Evolutionary conservation across 148 eudicot species (phyloP).

Genomic region (Agrostemma githago): DNA sequence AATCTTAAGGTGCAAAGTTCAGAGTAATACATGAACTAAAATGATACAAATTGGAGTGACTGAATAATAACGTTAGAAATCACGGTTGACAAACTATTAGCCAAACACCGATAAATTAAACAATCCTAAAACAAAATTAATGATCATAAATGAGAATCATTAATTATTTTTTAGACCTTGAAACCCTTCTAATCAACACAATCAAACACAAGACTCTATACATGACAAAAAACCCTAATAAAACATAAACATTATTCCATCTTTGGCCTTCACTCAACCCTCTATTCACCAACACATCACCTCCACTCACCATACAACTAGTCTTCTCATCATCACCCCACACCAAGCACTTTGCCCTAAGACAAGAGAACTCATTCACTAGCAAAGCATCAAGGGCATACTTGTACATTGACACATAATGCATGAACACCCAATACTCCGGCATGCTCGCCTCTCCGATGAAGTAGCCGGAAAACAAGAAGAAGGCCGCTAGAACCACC

Average conservation of each 20-base stretch:
- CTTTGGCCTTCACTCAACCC: conserved; percentile 73
- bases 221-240: conserved; percentile 72
- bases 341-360: conserved; percentile 55
- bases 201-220: conserved; percentile 73
- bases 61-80: no score
- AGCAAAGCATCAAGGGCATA: conserved; percentile 80
- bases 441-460: conserved; percentile 69
- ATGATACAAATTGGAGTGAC: not conserved
- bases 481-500: conserved; percentile 63
- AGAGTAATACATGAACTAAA: not conserved
- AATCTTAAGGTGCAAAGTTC: no score
- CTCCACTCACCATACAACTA: conserved; percentile 69
- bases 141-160: not conserved
- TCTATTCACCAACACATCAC: conserved; percentile 66
- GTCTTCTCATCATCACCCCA: conserved; percentile 60
- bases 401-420: conserved; percentile 86
- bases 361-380: conserved; percentile 85
- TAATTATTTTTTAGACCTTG: conserved; percentile 54
- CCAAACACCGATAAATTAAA: no score
- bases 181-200: conserved; percentile 77
- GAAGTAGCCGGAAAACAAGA: conserved; percentile 93
- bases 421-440: conserved; percentile 80
- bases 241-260: conserved; percentile 68
- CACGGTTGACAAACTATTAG: no score
- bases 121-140: not conserved